Evolutionary conservation across 176 grass and related monocot species (phyloP).

Genomic region (Elymus sibiricus): DNA sequence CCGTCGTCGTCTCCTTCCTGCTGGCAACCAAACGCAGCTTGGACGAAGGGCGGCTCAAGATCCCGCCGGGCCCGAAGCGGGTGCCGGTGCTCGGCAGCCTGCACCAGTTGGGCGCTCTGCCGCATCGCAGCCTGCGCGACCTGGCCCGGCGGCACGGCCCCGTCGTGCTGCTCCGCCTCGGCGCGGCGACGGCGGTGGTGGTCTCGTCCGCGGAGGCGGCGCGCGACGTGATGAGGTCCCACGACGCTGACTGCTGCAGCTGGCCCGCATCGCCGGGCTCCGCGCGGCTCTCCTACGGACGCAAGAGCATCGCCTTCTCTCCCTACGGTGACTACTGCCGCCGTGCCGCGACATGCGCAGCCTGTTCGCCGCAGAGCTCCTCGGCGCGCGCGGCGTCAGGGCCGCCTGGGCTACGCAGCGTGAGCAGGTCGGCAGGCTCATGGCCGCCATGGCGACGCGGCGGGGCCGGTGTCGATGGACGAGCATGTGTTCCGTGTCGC

Average conservation of each 20-base stretch:
- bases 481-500: too few species aligned
- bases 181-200: slow-evolving; percentile 34
- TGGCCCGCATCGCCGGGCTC: slow-evolving; percentile 20
- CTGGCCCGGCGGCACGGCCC: slow-evolving; percentile 37
- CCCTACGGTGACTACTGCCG: slow-evolving; percentile 47
- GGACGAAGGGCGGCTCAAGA: background rate
- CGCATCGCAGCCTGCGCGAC: slow-evolving; percentile 42
- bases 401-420: too few species aligned
- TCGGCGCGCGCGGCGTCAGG: slow-evolving; percentile 38
- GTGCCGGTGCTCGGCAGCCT: slow-evolving; percentile 51
- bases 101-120: slow-evolving; percentile 48
- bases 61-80: slow-evolving; percentile 35
- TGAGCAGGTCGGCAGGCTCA: too few species aligned
- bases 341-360: slow-evolving; percentile 51
- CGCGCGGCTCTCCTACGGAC: slow-evolving; percentile 1
- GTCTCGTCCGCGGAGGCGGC: slow-evolving; percentile 47
- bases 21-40: background rate
- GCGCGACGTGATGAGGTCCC: slow-evolving; percentile 46
- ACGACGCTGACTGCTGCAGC: slow-evolving; percentile 43
- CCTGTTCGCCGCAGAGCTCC: slow-evolving; percentile 39
- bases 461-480: too few species aligned
- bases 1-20: background rate
- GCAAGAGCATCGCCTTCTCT: slow-evolving; percentile 33
- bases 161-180: slow-evolving; percentile 49
- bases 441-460: too few species aligned